Conservation (phyloP, 495 filamentous ascomycete genomes). For the Glonium stellatum region DNA sequence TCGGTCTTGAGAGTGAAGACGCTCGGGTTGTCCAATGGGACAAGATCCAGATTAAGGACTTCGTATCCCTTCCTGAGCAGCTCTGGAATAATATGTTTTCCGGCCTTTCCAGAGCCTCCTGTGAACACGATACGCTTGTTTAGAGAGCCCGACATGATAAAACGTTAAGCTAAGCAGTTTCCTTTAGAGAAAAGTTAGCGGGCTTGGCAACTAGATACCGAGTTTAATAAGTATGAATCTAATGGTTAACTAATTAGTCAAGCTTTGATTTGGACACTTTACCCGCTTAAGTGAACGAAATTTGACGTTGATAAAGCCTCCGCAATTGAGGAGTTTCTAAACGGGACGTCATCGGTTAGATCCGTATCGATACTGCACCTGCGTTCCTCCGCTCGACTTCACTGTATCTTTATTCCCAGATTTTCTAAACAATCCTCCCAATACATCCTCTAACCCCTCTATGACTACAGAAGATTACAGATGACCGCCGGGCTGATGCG, state of each 20-base stretch:
- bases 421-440: neutral
- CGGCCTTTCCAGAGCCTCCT: slow-evolving; percentile 54
- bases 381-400: neutral
- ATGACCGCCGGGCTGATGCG: slow-evolving; percentile 35
- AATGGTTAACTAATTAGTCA: too few species aligned
- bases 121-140: slow-evolving; percentile 49
- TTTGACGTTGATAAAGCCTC: too few species aligned
- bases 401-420: neutral
- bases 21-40: slow-evolving; percentile 40
- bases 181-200: neutral
- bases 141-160: slow-evolving; percentile 1
- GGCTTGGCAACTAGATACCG: too few species aligned
- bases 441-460: slow-evolving; percentile 1
- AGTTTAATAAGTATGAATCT: too few species aligned
- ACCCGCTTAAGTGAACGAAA: too few species aligned
- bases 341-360: neutral
- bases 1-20: slow-evolving; percentile 54
- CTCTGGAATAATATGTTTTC: slow-evolving; percentile 50
- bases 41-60: slow-evolving; percentile 53
- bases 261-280: too few species aligned
- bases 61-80: slow-evolving; percentile 47
- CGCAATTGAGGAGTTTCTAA: too few species aligned
- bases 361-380: neutral
- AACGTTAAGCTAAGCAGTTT: slow-evolving; percentile 12
- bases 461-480: slow-evolving; percentile 24